Base-by-base conservation (phyloP, 768 basidiomycete species). In the Hericium erinaceus region DNA sequence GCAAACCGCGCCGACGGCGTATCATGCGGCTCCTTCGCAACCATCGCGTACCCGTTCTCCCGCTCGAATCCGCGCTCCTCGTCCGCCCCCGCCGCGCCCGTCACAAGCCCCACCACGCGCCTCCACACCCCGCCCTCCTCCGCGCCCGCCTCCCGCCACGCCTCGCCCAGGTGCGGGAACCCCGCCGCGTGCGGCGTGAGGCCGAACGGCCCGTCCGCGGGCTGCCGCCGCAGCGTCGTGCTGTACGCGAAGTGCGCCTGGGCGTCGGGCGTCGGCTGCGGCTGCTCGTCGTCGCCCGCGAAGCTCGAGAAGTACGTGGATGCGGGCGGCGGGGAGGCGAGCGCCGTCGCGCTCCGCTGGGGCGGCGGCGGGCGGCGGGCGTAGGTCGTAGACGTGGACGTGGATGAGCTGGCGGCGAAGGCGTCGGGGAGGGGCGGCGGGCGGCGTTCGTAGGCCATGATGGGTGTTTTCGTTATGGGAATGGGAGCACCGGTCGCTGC, bases 171-270 rank as follows among this genome's bases (percentile, higher is more conserved):
- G 28, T 72, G 73, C 9, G 78, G 79, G 16, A 83, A 71, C 5
- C 75, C 69, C 9, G 60, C 48, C 9, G 39, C 46, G 10, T 55
- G 61, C 3, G 62, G 56, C 3, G 62, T 48, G 11, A 57, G 76
- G 69, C 26, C 82, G 79, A n/a, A 80, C 74, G 10, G 71, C 66
- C 40, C 80, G 65, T 10, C 73, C 18, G 85, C 83, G 0, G 72
- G 71, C 58, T 92, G 90, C 56, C 90, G 69, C 28, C 89, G 73
- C 18, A 92, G 75, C 0, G 86, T 89, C 0, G 89, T 92, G 63
- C 87, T 90, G 69, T 89, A 92, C 1, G 89, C 84, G 64, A 92
- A 92, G 65, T 92, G 90, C 4, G 80, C 68, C 33, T 79, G 77
- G 1, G 90, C 87, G 54, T 82, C 83, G 0, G 85, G 76, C 0